Conservation (phyloP, 768 basidiomycete species). For the Trametopsis cervina region DNA sequence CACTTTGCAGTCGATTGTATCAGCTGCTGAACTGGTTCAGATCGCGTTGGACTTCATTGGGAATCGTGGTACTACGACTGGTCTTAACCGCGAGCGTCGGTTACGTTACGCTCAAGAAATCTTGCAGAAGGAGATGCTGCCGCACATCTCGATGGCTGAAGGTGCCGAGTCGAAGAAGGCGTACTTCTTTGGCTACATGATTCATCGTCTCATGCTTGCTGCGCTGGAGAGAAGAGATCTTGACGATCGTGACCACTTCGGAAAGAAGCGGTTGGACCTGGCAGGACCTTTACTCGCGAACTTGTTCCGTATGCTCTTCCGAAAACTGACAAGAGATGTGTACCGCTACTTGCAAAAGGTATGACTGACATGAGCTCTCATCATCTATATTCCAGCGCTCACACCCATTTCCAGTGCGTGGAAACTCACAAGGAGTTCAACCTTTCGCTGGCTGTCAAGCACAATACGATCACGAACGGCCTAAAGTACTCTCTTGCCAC, state of each 20-base stretch:
- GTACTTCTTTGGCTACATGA: constrained; percentile 99
- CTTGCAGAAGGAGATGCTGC: constrained; percentile 96
- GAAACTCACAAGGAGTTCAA: constrained; percentile 95
- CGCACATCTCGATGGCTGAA: constrained; percentile 93
- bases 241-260: constrained; percentile 99
- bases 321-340: constrained; percentile 94
- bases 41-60: constrained; percentile 95
- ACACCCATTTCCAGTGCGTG: constrained; percentile 61
- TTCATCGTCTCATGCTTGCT: constrained; percentile 89
- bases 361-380: constrained; percentile 6
- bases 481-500: constrained; percentile 97
- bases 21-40: constrained; percentile 19
- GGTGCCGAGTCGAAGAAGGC: constrained; percentile 98
- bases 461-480: constrained; percentile 96
- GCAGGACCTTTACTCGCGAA: constrained; percentile 96
- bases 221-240: constrained; percentile 91
- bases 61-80: constrained; percentile 92
- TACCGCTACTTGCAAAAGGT: constrained; percentile 98
- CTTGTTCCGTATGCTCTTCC: constrained; percentile 95
- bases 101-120: constrained; percentile 97
- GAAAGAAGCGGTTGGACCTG: constrained; percentile 94
- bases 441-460: constrained; percentile 85
- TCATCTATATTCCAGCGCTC: constrained; percentile 4
- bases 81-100: constrained; percentile 86
- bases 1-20: neutral